Evolutionary conservation across 2,329 filamentous ascomycete species (phyloP), one percentile per base, ranked within the genome.

Genomic region (Trichoderma brevicompactum): DNA sequence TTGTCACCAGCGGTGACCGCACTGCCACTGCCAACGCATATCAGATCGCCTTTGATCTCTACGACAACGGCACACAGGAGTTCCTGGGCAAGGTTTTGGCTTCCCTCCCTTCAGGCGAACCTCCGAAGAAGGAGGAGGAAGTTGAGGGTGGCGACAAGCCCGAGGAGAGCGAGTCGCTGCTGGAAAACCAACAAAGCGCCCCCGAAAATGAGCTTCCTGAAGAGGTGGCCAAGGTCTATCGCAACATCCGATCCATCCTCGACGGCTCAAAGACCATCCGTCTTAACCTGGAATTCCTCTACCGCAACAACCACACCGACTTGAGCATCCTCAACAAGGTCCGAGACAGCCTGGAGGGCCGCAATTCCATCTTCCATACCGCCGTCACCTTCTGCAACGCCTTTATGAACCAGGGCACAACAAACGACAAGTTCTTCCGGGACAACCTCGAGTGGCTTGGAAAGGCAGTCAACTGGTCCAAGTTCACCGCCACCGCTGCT

Each of bases 401-500:
- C 10, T 98, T 99, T 77, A 99, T 99, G 95, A 96, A 99, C 76
- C 94, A 96, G 62, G 96, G 95, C 66, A 99, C 95, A 0, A 97
- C 94, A 0, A 95, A 97, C 72, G 95, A 99, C 80, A 96, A 94
- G 74, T 99, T 99, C 81, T 98, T 99, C 87, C 87, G 96, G 7
- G 93, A 98, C 74, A 99, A 99, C 75, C 80, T 99, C 28, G 95
- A 99, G 70, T 99, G 95, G 95, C 81, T 99, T 3, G 94, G 94
- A 67, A 99, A 98, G 82, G 95, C 95, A 32, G 93, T 98, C 54
- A 99, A 99, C 81, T 99, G 95, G 95, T 97, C 94, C 67, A 99
- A 99, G 77, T 99, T 99, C 77, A 97, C 95, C 0, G 95, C 95
- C 13, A 99, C 95, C 5, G 95, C 95, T 65, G 95, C 95, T 7